Base-by-base conservation (phyloP, 2,329 filamentous ascomycete species). In the Plectosphaerella plurivora region DNA sequence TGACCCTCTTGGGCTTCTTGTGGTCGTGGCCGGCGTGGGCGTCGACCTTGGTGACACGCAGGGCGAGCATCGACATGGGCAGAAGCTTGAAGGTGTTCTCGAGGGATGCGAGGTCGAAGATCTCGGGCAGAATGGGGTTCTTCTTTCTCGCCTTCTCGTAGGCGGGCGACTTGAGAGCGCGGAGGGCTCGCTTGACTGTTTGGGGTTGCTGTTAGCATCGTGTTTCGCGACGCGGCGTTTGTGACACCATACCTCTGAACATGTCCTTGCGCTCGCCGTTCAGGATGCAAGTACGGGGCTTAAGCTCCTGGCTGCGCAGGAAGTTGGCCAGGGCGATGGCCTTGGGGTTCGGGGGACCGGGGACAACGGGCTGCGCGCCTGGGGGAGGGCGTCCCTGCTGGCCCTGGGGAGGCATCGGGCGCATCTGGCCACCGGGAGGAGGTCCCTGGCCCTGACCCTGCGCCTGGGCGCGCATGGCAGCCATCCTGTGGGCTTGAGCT, bases 261-360 rank as follows among this genome's bases (percentile, higher is more conserved):
- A 99, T 95, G 60, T 99, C 93, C 74, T 96, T 97, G 64, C 94
- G 84, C 78, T 97, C 92, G 63, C 94, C 94, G 60, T 97, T 92
- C 59, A 97, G 82, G 58, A 99, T 95, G 68, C 89, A 93, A 16
- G 92, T 97, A 57, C 94, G 81, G 16, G 83, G 80, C 80, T 99
- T 99, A 59, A 99, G 74, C 54, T 94, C 83, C 73, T 97, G 92
- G 53, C 81, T 71, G 60, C 86, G 85, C 54, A 99, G 75, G 73
- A 96, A 99, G 64, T 90, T 87, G 60, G 94, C 95, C 51, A 99
- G 81, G 9, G 92, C 91, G 45, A 97, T 73, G 18, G 91, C 92
- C 64, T 91, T 85, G 39, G 93, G 93, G 62, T 96, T 94, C 5
- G 93, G 90, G 22, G 93, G 90, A 1, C 88, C 88, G 4, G 87